Base-by-base conservation (phyloP, 768 basidiomycete genomes). In the Podaxis sp. region DNA sequence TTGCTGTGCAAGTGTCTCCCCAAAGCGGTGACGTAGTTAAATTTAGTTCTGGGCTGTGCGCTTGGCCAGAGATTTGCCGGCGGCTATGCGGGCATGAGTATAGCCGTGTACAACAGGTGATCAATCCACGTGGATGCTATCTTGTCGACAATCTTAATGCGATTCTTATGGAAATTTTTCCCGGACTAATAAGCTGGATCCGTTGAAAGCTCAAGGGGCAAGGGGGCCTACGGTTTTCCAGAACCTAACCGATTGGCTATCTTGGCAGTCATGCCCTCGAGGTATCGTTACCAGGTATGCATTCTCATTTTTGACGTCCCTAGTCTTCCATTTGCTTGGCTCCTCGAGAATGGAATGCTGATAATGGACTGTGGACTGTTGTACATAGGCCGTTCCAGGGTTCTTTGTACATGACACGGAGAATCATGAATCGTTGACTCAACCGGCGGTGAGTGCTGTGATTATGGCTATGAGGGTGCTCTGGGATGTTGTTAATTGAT, bases 321-420 rank as follows among this genome's bases (percentile, higher is more conserved):
- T 15, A 8, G 6, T 52, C 12, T 33, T 22, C 25, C 43, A 25
- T 52, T 40, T 22, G 24, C 17, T 53, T 60, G 6, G 4, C 11
- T 2, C 11, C 8, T 33, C 33, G 33, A 33, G 33, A 33, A 33
- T 33, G 33, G 33, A 33, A 33, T 33, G 33, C 33, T 33, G 33
- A 33, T 7, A 33, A 9, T 8, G 33, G 33, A 33, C 8, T 9
- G 8, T 33, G 33, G 13, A 51, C n/a, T 33, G 9, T 9, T 0
- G 13, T 40, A 12, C 13, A 17, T 36, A 62, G 61, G 54, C 53
- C 3, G 46, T 62, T n/a, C 46, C 54, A 25, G 61, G 61, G 12
- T 62, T 62, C 22, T 62, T 62, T 56, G 53, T 50, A 1, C 61
- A 62, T 22, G 61, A 62, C 41, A 41, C 24, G 15, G 54, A 51